A percentile compares a stretch with the other conserved stretches of the same genome.
Conservation (phyloP, 192 early-diverging fungal genomes). For the Piromyces finnis region DNA sequence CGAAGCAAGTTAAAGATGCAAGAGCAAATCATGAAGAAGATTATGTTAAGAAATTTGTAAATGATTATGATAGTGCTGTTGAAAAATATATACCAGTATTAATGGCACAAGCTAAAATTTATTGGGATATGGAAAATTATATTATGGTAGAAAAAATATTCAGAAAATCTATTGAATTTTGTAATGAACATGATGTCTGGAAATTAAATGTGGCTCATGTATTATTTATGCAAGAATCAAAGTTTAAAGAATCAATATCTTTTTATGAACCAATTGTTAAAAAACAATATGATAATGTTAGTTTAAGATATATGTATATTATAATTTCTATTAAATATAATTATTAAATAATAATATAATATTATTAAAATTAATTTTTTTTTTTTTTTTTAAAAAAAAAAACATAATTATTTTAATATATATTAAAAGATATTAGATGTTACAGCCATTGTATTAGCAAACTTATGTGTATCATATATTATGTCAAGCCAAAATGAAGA, state of each 20-base stretch:
- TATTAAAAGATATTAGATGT: constrained; percentile 27
- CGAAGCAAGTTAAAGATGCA: constrained; percentile 40
- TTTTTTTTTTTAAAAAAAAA: no score
- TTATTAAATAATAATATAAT: no score
- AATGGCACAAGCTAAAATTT: constrained; percentile 47
- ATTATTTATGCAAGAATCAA: constrained; percentile 46
- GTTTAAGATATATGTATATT: no score
- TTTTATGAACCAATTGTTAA: constrained; percentile 48
- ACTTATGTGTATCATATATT: constrained; percentile 43
- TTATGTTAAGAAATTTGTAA: constrained; percentile 25
- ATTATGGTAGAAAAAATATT: constrained; percentile 43
- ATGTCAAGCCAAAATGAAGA: constrained; percentile 51
- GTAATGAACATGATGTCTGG: constrained; percentile 48
- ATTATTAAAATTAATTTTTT: no score
- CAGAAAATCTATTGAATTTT: constrained; percentile 41
- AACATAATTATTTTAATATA: no score
- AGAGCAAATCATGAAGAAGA: constrained; percentile 37
- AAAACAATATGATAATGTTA: constrained; percentile 39
- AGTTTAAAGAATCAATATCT: constrained; percentile 48
- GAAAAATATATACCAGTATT: constrained; percentile 39
- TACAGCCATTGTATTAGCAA: constrained; percentile 41
- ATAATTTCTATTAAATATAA: no score
- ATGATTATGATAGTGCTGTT: constrained; percentile 38
- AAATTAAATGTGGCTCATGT: constrained; percentile 49
- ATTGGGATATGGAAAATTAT: constrained; percentile 48